These are phyloP conservation scores for Pythium grandisporangium DNA, from an alignment of 352 stramenopile species.

Conservation along the genomic window DNA sequence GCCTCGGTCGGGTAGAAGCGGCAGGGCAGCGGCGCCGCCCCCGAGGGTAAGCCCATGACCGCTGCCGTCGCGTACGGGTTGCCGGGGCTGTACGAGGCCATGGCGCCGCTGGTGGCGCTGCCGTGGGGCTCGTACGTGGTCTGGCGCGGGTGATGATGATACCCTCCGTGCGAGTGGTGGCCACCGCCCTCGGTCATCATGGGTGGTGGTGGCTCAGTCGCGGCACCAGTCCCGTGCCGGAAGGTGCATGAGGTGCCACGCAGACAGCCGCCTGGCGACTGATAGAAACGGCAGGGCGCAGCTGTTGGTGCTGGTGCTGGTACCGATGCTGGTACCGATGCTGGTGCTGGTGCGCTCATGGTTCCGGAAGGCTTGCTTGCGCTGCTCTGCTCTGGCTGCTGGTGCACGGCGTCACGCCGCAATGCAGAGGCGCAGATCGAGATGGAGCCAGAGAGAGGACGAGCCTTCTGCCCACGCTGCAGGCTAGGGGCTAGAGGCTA, in stretches of 20 bases:
- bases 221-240: slow-evolving; percentile 25
- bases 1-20: slow-evolving; percentile 41
- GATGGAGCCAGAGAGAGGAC: too few relatives aligned
- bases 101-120: slow-evolving; percentile 1
- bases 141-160: background rate
- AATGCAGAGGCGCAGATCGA: too few relatives aligned
- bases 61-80: slow-evolving; percentile 27
- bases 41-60: background rate
- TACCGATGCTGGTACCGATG: too few relatives aligned
- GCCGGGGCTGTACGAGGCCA: slow-evolving; percentile 11
- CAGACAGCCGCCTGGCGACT: slow-evolving; percentile 59
- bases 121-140: background rate
- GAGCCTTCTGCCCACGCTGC: too few relatives aligned
- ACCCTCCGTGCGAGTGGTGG: too few relatives aligned
- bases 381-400: too few relatives aligned
- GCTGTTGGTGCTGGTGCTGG: too few relatives aligned
- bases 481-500: too few relatives aligned
- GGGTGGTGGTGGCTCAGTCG: background rate
- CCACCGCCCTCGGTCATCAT: background rate
- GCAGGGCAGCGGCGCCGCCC: slow-evolving; percentile 17
- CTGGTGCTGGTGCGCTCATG: too few relatives aligned
- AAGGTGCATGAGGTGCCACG: slow-evolving; percentile 57
- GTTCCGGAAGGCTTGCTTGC: too few relatives aligned
- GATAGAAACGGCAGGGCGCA: slow-evolving; percentile 57
- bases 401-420: too few relatives aligned